Evolutionary conservation across 2,329 filamentous ascomycete species (phyloP), one percentile per base, ranked within the genome.

Genomic region (Thielaviopsis musarum): DNA sequence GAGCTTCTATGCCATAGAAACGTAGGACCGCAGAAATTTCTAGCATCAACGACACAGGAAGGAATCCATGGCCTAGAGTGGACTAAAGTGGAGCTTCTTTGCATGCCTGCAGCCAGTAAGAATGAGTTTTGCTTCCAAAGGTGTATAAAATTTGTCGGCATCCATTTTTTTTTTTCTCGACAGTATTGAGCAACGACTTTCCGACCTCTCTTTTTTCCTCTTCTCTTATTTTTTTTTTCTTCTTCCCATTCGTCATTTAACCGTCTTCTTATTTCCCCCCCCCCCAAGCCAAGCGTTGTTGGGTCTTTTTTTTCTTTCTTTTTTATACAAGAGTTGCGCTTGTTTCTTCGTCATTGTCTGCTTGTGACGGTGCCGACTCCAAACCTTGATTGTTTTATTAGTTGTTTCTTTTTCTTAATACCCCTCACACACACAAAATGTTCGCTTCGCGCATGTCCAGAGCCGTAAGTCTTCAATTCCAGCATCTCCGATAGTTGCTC

Each of bases 401-500:
- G 62, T 63, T 65, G 64, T 64, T 67, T 66, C 66, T 69, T 67
- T 66, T 66, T 66, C 64, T 68, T 69, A 71, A 70, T 67, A 67
- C 66, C 64, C 66, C 64, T 64, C 65, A 64, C 64, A 54, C 61
- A 66, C 67, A 69, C 75, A 84, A 74, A 71, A 88, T 89, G 85
- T 72, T 88, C 75, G 77, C 84, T 70, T 81, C 84, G 68, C 82
- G 83, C 73, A 75, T 88, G 68, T 80, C 81, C 69, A 81, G 84
- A 79, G 84, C 83, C 81, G 85, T 89, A 82, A 77, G 85, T 82
- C 53, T 64, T 52, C 49, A 26, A 48, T 2, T 10, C 9, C 22
- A 24, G 13, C 24, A 22, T 52, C 12, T 19, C 24, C 28, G 10
- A 24, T 26, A 5, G 3, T 24, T 13, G 24, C 13, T 38, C 9